These are phyloP conservation scores for Physcia stellaris DNA, from an alignment of 495 filamentous ascomycete genomes.

Conservation along the genomic window DNA sequence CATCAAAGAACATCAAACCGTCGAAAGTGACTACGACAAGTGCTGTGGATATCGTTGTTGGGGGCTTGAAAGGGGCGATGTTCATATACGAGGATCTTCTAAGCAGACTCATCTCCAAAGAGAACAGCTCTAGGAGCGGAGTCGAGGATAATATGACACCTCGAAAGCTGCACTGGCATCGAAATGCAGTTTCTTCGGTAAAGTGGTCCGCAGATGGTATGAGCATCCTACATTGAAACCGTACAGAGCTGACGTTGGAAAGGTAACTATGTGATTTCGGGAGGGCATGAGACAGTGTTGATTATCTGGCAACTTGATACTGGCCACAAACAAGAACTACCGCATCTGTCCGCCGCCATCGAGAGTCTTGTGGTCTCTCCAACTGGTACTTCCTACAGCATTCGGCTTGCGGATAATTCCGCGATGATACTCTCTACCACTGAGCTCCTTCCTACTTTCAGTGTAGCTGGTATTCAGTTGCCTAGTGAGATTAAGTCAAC, in stretches of 20 bases:
- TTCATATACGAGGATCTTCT: slow-evolving; percentile 64
- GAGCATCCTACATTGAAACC: slow-evolving; percentile 13
- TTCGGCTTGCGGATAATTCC: slow-evolving; percentile 83
- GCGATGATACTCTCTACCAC: slow-evolving; percentile 76
- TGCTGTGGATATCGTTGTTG: slow-evolving; percentile 56
- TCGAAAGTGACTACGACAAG: slow-evolving; percentile 20
- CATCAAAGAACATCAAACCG: slow-evolving; percentile 14
- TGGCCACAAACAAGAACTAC: slow-evolving; percentile 60
- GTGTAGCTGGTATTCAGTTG: slow-evolving; percentile 68
- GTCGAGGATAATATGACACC: slow-evolving; percentile 26
- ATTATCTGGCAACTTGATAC: slow-evolving; percentile 96
- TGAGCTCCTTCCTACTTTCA: slow-evolving; percentile 67
- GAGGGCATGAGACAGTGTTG: slow-evolving; percentile 77
- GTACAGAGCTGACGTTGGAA: slow-evolving; percentile 7
- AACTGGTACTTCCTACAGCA: slow-evolving; percentile 59
- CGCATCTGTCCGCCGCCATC: slow-evolving; percentile 74
- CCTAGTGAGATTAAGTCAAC: slow-evolving; percentile 17
- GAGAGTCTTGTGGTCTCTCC: slow-evolving; percentile 74
- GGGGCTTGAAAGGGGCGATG: slow-evolving; percentile 59
- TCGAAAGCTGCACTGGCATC: slow-evolving; percentile 79
- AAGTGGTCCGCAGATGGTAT: slow-evolving; percentile 88
- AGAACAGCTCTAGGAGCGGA: slow-evolving; percentile 21
- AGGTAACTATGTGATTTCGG: slow-evolving; percentile 96
- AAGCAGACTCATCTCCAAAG: slow-evolving; percentile 30
- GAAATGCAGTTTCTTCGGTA: slow-evolving; percentile 61